phyloP scores from a whole-genome alignment of 2,329 filamentous ascomycete species.

The Talaromyces funiculosus region DNA sequence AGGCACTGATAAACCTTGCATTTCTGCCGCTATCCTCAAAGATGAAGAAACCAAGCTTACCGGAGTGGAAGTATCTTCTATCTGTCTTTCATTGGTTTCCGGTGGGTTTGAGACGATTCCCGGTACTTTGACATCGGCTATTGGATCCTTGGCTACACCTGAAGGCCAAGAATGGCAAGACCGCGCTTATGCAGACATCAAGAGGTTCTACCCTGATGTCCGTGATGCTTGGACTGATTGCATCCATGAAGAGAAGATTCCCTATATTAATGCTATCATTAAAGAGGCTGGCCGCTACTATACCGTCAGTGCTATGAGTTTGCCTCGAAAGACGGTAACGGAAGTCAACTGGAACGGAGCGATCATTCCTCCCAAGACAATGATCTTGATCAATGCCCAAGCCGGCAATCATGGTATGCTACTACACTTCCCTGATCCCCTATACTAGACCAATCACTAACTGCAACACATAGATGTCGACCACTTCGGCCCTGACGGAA shows the following conservation, averaged over 20 bases:
- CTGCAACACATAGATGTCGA: constrained; percentile 43
- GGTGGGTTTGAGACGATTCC: constrained; percentile 73
- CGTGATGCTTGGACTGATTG: constrained; percentile 53
- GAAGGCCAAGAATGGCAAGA: constrained; percentile 42
- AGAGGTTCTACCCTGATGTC: constrained; percentile 53
- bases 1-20: constrained; percentile 59
- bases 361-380: constrained; percentile 64
- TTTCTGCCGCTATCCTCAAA: constrained; percentile 61
- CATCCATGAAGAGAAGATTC: constrained; percentile 62
- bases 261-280: constrained; percentile 66
- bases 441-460: background rate
- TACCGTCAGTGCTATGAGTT: constrained; percentile 66
- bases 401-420: constrained; percentile 55
- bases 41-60: constrained; percentile 60
- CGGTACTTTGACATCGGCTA: constrained; percentile 54
- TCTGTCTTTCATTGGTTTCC: constrained; percentile 69
- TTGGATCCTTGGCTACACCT: constrained; percentile 5
- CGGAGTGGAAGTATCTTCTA: constrained; percentile 64
- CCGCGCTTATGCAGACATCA: constrained; percentile 61
- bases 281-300: constrained; percentile 71
- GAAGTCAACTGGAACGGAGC: constrained; percentile 61
- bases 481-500: constrained; percentile 54
- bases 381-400: constrained; percentile 70
- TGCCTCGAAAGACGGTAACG: constrained; percentile 62
- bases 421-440: no score